These are phyloP conservation scores for Arthrocladium fulminans DNA, from an alignment of 2,329 filamentous ascomycete genomes.

Conservation along the genomic window DNA sequence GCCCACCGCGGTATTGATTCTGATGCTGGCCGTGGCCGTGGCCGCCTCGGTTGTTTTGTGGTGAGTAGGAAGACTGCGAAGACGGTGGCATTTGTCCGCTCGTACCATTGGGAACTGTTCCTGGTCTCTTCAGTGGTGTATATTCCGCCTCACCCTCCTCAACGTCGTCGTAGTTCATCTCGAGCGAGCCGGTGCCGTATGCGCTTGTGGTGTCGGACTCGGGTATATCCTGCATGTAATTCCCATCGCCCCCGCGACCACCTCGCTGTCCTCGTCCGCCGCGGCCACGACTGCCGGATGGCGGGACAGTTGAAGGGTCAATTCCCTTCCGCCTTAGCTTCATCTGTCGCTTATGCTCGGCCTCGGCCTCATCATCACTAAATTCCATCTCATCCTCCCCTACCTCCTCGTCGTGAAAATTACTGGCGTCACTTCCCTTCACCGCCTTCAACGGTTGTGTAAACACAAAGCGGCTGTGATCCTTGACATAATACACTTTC, in stretches of 20 bases:
- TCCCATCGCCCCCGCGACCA: slow-evolving; percentile 7
- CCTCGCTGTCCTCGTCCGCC: slow-evolving; percentile 4
- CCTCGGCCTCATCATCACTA: slow-evolving; percentile 91
- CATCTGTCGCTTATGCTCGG: slow-evolving; percentile 61
- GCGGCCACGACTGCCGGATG: slow-evolving; percentile 3
- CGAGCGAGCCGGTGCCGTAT: slow-evolving; percentile 28
- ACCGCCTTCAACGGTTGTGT: slow-evolving; percentile 68
- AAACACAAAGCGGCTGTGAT: slow-evolving; percentile 75
- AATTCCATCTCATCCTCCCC: slow-evolving; percentile 83
- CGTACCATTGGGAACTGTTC: slow-evolving; percentile 47
- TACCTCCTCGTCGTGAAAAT: slow-evolving; percentile 87
- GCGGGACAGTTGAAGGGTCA: slow-evolving; percentile 21
- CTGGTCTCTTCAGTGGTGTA: slow-evolving; percentile 59
- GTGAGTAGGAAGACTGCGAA: slow-evolving; percentile 25
- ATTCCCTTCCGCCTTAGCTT: slow-evolving; percentile 58
- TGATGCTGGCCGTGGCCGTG: no score
- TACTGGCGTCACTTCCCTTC: slow-evolving; percentile 90
- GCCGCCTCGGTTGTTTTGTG: slow-evolving; percentile 16
- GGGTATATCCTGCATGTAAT: slow-evolving; percentile 18
- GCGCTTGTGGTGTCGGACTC: slow-evolving; percentile 24
- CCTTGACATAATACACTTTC: slow-evolving; percentile 68
- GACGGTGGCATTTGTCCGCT: slow-evolving; percentile 21
- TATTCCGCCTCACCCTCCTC: slow-evolving; percentile 47
- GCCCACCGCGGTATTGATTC: slow-evolving; percentile 26
- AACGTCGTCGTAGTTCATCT: slow-evolving; percentile 58